phyloP scores from a whole-genome alignment of 345 rosid genomes.

The Mercurialis annua region DNA sequence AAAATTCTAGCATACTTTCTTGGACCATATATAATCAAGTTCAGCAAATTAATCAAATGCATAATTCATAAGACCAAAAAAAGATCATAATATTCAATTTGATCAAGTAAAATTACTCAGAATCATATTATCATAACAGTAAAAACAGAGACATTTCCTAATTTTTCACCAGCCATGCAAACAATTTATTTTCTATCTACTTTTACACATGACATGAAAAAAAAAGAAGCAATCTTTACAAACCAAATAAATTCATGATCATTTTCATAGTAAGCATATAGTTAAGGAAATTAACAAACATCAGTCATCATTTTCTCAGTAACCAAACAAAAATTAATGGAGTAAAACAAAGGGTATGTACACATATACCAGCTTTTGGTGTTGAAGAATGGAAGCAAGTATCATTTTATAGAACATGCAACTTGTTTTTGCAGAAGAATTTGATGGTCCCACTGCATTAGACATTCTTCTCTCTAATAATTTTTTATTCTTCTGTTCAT shows the following conservation, averaged over 20 bases:
- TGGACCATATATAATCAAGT: not conserved
- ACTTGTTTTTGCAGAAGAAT: slow-evolving; percentile 16
- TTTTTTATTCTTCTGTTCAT: not conserved
- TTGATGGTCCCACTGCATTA: slow-evolving; percentile 15
- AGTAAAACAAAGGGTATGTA: not conserved
- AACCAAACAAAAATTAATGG: slow-evolving; percentile 1
- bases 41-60: slow-evolving; percentile 3
- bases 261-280: no score
- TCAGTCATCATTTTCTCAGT: not conserved
- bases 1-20: not conserved
- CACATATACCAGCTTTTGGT: slow-evolving; percentile 30
- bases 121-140: not conserved
- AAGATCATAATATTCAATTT: no score
- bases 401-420: slow-evolving; percentile 41
- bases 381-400: slow-evolving; percentile 37
- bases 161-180: slow-evolving; percentile 8
- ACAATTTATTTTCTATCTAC: not conserved
- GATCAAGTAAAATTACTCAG: not conserved
- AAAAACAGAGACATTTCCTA: not conserved
- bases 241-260: not conserved
- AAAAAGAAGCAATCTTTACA: not conserved
- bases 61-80: not conserved
- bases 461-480: slow-evolving; percentile 18
- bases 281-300: no score
- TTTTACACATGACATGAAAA: not conserved